A percentile compares a stretch with the other conserved stretches of the same genome.
phyloP scores from a whole-genome alignment of 148 eudicot species.

The Heliosperma pusillum region DNA sequence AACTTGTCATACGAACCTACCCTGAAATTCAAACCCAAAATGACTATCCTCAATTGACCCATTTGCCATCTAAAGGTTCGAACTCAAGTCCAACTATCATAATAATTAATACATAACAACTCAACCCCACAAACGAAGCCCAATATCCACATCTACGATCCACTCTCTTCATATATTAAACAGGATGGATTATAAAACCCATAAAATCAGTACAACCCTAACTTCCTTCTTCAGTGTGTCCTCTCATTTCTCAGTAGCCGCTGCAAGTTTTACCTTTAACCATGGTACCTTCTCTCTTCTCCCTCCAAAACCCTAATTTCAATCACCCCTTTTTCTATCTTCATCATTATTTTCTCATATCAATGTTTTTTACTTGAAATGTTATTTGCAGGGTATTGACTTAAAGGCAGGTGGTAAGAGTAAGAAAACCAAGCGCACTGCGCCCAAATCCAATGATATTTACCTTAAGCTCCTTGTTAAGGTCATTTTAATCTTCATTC shows the following conservation, averaged over 20 bases:
- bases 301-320: not conserved
- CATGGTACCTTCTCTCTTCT: not conserved
- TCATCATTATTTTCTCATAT: too few relatives aligned
- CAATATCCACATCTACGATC: not conserved
- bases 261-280: not conserved
- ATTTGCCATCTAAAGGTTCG: too few relatives aligned
- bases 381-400: slow-evolving; percentile 30
- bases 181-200: not conserved
- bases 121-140: not conserved
- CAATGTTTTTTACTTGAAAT: too few relatives aligned
- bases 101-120: not conserved
- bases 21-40: too few relatives aligned
- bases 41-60: too few relatives aligned
- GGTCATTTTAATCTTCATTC: slow-evolving; percentile 9
- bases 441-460: slow-evolving; percentile 37
- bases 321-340: not conserved
- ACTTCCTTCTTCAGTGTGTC: not conserved
- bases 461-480: slow-evolving; percentile 35
- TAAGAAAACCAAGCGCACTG: slow-evolving; percentile 39
- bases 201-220: not conserved
- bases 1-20: too few relatives aligned
- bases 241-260: not conserved
- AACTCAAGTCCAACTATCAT: too few relatives aligned
- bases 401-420: slow-evolving; percentile 40
- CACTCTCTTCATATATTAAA: not conserved